A percentile compares a stretch with the other conserved stretches of the same genome.
phyloP scores from a whole-genome alignment of 1,139 yeast species.

The Williopsis jadinii region DNA sequence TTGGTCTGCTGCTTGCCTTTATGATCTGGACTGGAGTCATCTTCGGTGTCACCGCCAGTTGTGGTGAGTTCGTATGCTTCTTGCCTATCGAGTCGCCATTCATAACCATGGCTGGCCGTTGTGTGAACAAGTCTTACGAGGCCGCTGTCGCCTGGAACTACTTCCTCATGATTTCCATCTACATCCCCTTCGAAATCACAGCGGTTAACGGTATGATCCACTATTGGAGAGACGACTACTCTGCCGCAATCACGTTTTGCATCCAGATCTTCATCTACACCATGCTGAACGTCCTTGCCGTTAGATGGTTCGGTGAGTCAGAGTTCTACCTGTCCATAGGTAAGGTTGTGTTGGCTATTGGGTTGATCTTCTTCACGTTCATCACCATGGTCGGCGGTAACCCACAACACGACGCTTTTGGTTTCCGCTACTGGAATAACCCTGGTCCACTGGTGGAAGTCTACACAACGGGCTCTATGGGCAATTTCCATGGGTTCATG shows the following conservation, averaged over 20 bases:
- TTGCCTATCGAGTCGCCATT: slow-evolving; percentile 61
- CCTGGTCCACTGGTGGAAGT: slow-evolving; percentile 48
- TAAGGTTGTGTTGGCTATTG: slow-evolving; percentile 62
- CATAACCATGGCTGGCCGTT: slow-evolving; percentile 45
- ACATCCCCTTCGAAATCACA: slow-evolving; percentile 72
- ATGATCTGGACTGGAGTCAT: slow-evolving; percentile 45
- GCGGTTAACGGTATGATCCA: slow-evolving; percentile 59
- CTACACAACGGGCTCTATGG: slow-evolving; percentile 42
- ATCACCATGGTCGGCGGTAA: slow-evolving; percentile 82
- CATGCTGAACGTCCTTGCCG: slow-evolving; percentile 40
- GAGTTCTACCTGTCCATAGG: slow-evolving; percentile 44
- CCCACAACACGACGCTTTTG: slow-evolving; percentile 56
- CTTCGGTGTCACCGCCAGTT: slow-evolving; percentile 56
- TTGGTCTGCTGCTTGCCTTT: slow-evolving; percentile 57
- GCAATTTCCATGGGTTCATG: slow-evolving; percentile 57
- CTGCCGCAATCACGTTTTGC: slow-evolving; percentile 50
- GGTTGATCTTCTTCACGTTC: slow-evolving; percentile 64
- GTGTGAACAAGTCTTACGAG: slow-evolving; percentile 63
- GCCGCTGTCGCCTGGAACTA: slow-evolving; percentile 75
- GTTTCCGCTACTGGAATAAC: slow-evolving; percentile 60
- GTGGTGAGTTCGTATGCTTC: slow-evolving; percentile 78
- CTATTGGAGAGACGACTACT: slow-evolving; percentile 51
- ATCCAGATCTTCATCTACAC: slow-evolving; percentile 38
- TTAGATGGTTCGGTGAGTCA: slow-evolving; percentile 45
- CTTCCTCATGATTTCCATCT: slow-evolving; percentile 59